Percentiles rank a stretch among this genome's conserved stretches.
Conservation (phyloP, 2,329 filamentous ascomycete species). For the Penicillium sp. region DNA sequence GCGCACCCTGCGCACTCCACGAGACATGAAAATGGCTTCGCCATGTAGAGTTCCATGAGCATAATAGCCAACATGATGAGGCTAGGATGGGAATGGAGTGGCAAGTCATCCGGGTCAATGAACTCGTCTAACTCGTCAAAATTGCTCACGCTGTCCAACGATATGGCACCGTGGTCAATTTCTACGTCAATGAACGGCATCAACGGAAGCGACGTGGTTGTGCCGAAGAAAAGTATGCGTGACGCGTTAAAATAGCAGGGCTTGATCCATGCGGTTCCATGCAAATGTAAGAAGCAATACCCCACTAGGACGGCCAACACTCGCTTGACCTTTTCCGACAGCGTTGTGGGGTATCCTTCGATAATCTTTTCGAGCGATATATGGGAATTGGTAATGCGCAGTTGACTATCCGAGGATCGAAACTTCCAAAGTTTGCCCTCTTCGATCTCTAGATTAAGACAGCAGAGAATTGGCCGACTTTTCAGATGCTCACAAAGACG, state of each 20-base stretch:
- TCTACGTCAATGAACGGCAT: slow-evolving; percentile 13
- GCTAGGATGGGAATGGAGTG: slow-evolving; percentile 7
- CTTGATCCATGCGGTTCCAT: slow-evolving; percentile 12
- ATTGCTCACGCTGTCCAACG: not conserved
- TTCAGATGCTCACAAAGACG: slow-evolving; percentile 13
- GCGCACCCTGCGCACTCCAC: not conserved
- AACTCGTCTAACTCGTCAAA: not conserved
- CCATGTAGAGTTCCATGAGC: slow-evolving; percentile 17
- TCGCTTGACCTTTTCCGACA: slow-evolving; percentile 18
- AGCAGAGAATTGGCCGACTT: slow-evolving; percentile 1
- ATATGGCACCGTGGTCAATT: not conserved
- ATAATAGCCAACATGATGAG: slow-evolving; percentile 16
- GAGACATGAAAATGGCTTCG: slow-evolving; percentile 1
- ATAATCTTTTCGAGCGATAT: slow-evolving; percentile 14
- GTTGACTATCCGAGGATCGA: slow-evolving; percentile 3
- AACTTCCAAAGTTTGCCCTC: slow-evolving; percentile 16
- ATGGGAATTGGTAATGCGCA: not conserved
- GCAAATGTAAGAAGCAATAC: slow-evolving; percentile 14
- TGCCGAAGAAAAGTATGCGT: slow-evolving; percentile 13
- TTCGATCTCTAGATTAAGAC: slow-evolving; percentile 11
- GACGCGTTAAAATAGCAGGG: not conserved
- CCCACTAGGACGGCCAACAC: slow-evolving; percentile 11
- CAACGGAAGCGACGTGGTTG: not conserved
- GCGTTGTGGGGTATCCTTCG: not conserved
- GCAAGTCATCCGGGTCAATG: slow-evolving; percentile 15